Conservation (phyloP, 495 filamentous ascomycete genomes). For the Penicillium salamii region DNA sequence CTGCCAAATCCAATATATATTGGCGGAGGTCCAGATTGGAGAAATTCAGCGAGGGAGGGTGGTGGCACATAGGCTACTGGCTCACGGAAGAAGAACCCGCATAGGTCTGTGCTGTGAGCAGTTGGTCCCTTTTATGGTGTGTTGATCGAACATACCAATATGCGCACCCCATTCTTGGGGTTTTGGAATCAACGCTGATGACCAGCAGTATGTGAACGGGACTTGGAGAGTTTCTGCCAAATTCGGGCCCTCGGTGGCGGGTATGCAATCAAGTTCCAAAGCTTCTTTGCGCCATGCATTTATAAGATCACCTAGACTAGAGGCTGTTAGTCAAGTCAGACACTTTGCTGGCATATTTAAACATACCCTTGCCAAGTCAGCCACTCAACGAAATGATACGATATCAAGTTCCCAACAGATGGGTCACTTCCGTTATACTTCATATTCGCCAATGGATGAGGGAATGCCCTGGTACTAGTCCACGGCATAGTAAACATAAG, state of each 20-base stretch:
- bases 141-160: not conserved
- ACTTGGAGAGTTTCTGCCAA: constrained; percentile 5
- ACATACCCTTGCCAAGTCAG: constrained; percentile 56
- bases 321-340: not conserved
- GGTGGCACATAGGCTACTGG: not conserved
- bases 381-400: constrained; percentile 70
- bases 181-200: constrained; percentile 7
- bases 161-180: constrained; percentile 10
- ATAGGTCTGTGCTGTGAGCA: not conserved
- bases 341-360: not conserved
- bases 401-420: constrained; percentile 61
- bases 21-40: not conserved
- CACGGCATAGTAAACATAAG: constrained; percentile 62
- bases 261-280: constrained; percentile 11
- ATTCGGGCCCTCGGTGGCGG: constrained; percentile 1
- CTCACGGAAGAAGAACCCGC: constrained; percentile 1
- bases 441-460: constrained; percentile 53
- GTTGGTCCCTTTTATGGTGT: not conserved
- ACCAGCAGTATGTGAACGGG: constrained; percentile 19
- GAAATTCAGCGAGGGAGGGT: not conserved
- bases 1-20: not conserved
- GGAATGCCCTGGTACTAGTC: constrained; percentile 44
- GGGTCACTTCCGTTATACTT: constrained; percentile 42
- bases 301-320: constrained; percentile 11
- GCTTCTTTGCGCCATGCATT: constrained; percentile 11